Conservation (phyloP, 2,329 filamentous ascomycete genomes). For the Coleophoma cylindrospora region DNA sequence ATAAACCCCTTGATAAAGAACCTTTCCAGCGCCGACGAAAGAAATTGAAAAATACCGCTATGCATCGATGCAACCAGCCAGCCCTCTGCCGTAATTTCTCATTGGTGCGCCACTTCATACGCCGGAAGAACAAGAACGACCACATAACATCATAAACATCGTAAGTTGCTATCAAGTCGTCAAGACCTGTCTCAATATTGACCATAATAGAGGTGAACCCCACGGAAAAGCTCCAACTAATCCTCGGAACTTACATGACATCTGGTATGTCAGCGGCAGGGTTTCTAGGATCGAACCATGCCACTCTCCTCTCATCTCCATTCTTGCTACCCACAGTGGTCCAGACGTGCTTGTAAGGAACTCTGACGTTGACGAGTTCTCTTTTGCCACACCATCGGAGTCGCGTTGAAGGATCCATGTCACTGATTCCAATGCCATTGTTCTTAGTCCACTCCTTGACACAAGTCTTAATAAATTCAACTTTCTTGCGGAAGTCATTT, state of each 20-base stretch:
- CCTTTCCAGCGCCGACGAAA: no score
- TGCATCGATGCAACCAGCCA: no score
- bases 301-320: conserved; percentile 42
- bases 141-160: no score
- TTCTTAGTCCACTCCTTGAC: conserved; percentile 67
- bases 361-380: conserved; percentile 46
- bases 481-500: conserved; percentile 69
- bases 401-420: conserved; percentile 46
- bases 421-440: conserved; percentile 64
- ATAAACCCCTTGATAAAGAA: no score
- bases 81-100: not conserved
- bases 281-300: conserved; percentile 27
- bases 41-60: no score
- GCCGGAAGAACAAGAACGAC: not conserved
- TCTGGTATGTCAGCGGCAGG: conserved; percentile 22
- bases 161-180: not conserved
- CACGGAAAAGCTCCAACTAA: no score
- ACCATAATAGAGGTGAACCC: no score
- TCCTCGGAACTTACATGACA: conserved; percentile 12
- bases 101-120: not conserved
- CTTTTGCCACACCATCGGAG: conserved; percentile 55
- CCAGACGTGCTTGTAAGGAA: conserved; percentile 61
- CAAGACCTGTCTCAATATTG: not conserved
- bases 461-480: conserved; percentile 65
- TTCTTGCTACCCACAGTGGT: conserved; percentile 60